Evolutionary conservation across 2,329 filamentous ascomycete species (phyloP).

Genomic region (Endoconidiophora laricicola): DNA sequence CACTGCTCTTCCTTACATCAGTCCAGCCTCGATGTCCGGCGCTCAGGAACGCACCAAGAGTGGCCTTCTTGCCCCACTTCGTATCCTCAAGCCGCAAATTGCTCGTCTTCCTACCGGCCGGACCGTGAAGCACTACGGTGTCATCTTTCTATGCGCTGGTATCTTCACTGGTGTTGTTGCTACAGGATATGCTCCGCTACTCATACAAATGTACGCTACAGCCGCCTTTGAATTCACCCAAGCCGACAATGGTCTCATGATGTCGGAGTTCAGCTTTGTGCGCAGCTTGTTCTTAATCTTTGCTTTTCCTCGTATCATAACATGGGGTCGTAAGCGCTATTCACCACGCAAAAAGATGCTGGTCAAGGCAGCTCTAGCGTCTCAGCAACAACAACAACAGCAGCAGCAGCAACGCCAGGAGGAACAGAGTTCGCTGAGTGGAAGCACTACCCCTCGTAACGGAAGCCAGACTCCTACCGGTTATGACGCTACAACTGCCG

Average conservation of each 20-base stretch:
- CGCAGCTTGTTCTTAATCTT: conserved; percentile 38
- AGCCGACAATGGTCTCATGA: conserved; percentile 38
- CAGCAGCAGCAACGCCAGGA: background rate
- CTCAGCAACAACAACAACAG: background rate
- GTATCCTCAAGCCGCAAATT: conserved; percentile 41
- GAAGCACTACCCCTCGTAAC: conserved; percentile 3
- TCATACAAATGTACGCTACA: conserved; percentile 44
- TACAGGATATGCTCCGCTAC: conserved; percentile 47
- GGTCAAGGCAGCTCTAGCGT: conserved; percentile 11
- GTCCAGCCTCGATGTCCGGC: conserved; percentile 24
- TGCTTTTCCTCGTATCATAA: conserved; percentile 36
- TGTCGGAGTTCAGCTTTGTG: conserved; percentile 38
- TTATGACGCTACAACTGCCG: conserved; percentile 4
- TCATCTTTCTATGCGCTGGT: conserved; percentile 45
- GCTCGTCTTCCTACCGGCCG: conserved; percentile 34
- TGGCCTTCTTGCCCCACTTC: conserved; percentile 46
- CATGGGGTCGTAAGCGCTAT: conserved; percentile 22
- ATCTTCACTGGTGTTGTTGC: conserved; percentile 52
- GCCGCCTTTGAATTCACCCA: conserved; percentile 37
- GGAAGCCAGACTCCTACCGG: conserved; percentile 4
- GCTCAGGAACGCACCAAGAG: conserved; percentile 24
- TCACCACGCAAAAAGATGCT: conserved; percentile 3
- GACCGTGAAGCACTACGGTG: conserved; percentile 39
- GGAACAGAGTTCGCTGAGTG: background rate
- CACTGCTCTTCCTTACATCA: conserved; percentile 32